Conservation (phyloP, 2,329 filamentous ascomycete species). For the Rugonectria rugulosa region DNA sequence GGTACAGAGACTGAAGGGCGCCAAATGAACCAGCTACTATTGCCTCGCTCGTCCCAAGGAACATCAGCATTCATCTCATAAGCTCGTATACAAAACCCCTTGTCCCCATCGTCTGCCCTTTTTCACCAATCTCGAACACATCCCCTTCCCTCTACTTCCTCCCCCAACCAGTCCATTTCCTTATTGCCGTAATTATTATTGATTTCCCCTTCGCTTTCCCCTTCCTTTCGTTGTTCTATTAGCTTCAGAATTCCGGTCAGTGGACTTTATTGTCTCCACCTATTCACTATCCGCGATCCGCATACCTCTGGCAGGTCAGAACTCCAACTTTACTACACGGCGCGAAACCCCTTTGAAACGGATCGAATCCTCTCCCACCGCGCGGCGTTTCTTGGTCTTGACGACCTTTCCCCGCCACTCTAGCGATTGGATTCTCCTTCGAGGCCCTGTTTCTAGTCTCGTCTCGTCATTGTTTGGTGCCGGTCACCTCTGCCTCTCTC, state of each 20-base stretch:
- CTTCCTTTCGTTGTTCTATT: constrained; percentile 9
- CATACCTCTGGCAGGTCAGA: constrained; percentile 24
- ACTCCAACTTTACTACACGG: background rate
- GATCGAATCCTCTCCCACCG: background rate
- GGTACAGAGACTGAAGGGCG: background rate
- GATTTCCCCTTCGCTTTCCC: no score
- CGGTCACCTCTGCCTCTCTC: constrained; percentile 22
- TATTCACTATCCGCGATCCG: constrained; percentile 15
- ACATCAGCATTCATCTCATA: background rate
- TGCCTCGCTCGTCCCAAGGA: no score
- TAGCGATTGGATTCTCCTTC: constrained; percentile 12
- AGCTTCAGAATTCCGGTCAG: constrained; percentile 27
- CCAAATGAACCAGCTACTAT: background rate
- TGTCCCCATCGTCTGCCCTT: constrained; percentile 5
- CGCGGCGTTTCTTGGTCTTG: constrained; percentile 21
- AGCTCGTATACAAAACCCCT: constrained; percentile 17
- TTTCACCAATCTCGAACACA: constrained; percentile 20
- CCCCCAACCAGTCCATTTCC: constrained; percentile 9
- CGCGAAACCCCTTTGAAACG: constrained; percentile 24
- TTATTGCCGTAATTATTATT: no score
- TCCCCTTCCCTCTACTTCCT: constrained; percentile 2
- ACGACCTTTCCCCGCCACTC: constrained; percentile 24
- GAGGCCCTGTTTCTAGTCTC: constrained; percentile 16
- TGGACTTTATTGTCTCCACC: constrained; percentile 13
- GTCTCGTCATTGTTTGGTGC: constrained; percentile 29